phyloP scores from a whole-genome alignment of 768 basidiomycete genomes.

The Russula dissimulans region DNA sequence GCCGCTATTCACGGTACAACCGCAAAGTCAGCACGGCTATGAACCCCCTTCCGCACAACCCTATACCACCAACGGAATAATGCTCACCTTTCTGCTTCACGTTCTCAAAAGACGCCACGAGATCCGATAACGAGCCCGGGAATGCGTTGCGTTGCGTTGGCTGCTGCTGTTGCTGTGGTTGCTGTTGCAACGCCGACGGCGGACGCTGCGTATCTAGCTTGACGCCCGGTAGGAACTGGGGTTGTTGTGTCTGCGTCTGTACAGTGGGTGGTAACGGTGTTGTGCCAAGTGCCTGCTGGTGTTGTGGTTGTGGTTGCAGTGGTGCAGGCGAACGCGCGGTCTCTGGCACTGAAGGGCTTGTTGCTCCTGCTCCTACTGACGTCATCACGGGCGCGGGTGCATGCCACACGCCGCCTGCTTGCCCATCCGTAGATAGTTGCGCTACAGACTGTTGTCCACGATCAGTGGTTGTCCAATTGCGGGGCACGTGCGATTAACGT shows the following conservation, averaged over 20 bases:
- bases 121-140: conserved; percentile 82
- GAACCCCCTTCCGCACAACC: not conserved
- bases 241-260: conserved; percentile 8
- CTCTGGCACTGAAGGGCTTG: conserved; percentile 15
- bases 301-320: conserved; percentile 38
- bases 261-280: conserved; percentile 5
- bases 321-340: conserved; percentile 40
- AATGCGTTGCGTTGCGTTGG: conserved; percentile 33
- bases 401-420: conserved; percentile 10
- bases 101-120: conserved; percentile 90
- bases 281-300: conserved; percentile 13
- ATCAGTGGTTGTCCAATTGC: not conserved
- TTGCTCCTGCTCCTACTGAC: not conserved
- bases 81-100: conserved; percentile 89
- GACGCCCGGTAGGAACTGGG: conserved; percentile 21
- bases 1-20: conserved; percentile 36
- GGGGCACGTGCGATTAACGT: not conserved
- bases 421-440: conserved; percentile 4
- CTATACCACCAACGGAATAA: not conserved
- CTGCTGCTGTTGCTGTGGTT: conserved; percentile 35
- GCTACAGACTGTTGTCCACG: not conserved
- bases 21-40: not conserved
- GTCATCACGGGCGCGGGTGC: conserved; percentile 2
- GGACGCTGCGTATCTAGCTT: conserved; percentile 15
- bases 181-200: conserved; percentile 19